Evolutionary conservation across 805 yeast genomes (phyloP).

Genomic region (Starmerella sp.): DNA sequence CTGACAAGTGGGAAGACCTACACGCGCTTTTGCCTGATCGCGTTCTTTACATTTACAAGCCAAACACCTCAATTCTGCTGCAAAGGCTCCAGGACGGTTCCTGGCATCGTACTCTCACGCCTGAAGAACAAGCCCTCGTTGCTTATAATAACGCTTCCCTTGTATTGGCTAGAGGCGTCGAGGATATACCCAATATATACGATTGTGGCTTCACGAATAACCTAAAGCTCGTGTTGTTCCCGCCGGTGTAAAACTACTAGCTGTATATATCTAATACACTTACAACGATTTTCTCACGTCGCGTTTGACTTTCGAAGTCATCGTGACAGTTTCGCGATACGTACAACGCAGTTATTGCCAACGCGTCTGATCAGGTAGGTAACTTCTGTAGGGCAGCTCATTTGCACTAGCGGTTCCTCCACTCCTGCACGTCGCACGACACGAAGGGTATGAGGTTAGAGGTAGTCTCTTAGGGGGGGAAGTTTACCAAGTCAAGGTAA

Average conservation of each 20-base stretch:
- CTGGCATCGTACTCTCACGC: constrained; percentile 25
- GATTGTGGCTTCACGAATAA: constrained; percentile 29
- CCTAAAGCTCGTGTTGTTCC: constrained; percentile 19
- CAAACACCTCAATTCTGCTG: constrained; percentile 22
- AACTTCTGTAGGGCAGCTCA: too few species aligned
- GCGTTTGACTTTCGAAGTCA: too few species aligned
- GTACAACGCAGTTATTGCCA: too few species aligned
- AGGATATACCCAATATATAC: constrained; percentile 32
- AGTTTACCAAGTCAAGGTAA: too few species aligned
- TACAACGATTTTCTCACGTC: too few species aligned
- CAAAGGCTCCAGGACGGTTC: constrained; percentile 21
- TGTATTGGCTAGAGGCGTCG: constrained; percentile 20
- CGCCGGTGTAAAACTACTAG: neutral
- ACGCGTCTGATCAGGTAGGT: too few species aligned
- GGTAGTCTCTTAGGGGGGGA: too few species aligned
- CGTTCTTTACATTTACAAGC: constrained; percentile 27
- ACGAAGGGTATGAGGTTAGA: too few species aligned
- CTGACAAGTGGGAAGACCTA: constrained; percentile 58
- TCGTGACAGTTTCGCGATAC: too few species aligned
- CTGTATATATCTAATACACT: neutral
- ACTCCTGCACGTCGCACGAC: too few species aligned
- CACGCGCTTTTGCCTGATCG: constrained; percentile 40
- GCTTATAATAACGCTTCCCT: constrained; percentile 18
- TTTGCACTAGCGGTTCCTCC: too few species aligned
- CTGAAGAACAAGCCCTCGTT: constrained; percentile 24